Conservation (phyloP, 208 protist genomes). For the Strigomonas galati region DNA sequence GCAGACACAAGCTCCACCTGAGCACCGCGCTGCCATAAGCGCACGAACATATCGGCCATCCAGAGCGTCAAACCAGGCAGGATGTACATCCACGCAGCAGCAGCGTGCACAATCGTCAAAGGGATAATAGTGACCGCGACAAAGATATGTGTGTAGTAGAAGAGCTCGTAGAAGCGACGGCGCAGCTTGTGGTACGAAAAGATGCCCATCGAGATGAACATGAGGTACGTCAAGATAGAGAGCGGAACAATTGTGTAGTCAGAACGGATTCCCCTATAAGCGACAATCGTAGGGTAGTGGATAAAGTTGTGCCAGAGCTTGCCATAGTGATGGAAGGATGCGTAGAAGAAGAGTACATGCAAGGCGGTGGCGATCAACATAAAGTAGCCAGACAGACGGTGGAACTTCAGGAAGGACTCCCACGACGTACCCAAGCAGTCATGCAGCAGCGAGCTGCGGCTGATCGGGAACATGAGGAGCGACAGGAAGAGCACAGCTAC, state of each 20-base stretch:
- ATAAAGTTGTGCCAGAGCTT: slow-evolving; percentile 33
- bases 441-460: slow-evolving; percentile 47
- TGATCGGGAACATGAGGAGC: slow-evolving; percentile 50
- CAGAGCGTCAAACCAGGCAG: slow-evolving; percentile 50
- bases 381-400: slow-evolving; percentile 39
- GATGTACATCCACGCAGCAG: slow-evolving; percentile 57
- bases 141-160: slow-evolving; percentile 63
- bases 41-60: slow-evolving; percentile 42
- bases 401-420: slow-evolving; percentile 53
- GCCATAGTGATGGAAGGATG: slow-evolving; percentile 25
- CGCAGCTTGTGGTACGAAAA: slow-evolving; percentile 39
- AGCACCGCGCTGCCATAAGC: slow-evolving; percentile 33
- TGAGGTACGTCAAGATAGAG: slow-evolving; percentile 32
- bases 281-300: slow-evolving; percentile 13
- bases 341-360: slow-evolving; percentile 27
- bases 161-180: slow-evolving; percentile 57
- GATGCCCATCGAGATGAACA: slow-evolving; percentile 47
- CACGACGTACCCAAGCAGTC: slow-evolving; percentile 44
- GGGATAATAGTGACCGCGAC: slow-evolving; percentile 47
- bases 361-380: slow-evolving; percentile 27
- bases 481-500: slow-evolving; percentile 52
- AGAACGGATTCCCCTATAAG: slow-evolving; percentile 16
- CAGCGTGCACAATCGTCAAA: slow-evolving; percentile 41
- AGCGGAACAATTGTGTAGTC: slow-evolving; percentile 42
- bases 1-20: slow-evolving; percentile 20